Base-by-base conservation (phyloP, 345 rosid species). In the Clarkia xantiana region DNA sequence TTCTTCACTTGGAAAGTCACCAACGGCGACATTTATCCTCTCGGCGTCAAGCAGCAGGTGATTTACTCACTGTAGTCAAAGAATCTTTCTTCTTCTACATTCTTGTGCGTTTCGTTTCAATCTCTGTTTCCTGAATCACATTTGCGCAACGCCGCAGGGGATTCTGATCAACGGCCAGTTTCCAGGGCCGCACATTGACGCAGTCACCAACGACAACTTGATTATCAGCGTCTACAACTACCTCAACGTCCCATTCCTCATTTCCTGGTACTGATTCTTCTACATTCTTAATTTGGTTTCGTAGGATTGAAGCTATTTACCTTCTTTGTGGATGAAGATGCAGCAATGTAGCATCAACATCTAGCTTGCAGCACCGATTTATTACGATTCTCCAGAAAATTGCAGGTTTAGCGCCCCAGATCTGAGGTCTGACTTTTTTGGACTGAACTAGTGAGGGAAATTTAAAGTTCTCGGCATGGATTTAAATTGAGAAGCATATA, bases 41-140 rank as follows among this genome's bases (percentile, higher is more conserved):
- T 89, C 34, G 97, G 97, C 4, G 87, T 82, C 58, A 85, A 76
- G 76, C 97, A 85, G 61, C 78, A 68, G 85, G 97, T 87, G 61
- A 15, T 11, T 51, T 15, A 3, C 45, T 17, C 25, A 22, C 2
- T 22, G 25, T 5, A 22, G 5, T 22, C 3, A 22, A 2, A 22
- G 5, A 22, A 22, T 22, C 2, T 22, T 22, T 29, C 47, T 16
- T 18, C 18, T 45, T 45, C 23, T 9, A 18, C 14, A 20, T 14
- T 47, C 2, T 45, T 19, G 36, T 47, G 34, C 14, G 14, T 0
- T 46, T 46, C 14, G 43, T 15, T 51, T 51, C 42, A 11, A 38
- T 8, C 4, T 47, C 34, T 9, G 14, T 15, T 14, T 40, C 38
- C 38, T 40, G 47, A 25, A 17, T 43, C 39, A 0, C 15, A 11